Evolutionary conservation across 192 early-diverging fungal species (phyloP).

Genomic region (Coemansia sp.): DNA sequence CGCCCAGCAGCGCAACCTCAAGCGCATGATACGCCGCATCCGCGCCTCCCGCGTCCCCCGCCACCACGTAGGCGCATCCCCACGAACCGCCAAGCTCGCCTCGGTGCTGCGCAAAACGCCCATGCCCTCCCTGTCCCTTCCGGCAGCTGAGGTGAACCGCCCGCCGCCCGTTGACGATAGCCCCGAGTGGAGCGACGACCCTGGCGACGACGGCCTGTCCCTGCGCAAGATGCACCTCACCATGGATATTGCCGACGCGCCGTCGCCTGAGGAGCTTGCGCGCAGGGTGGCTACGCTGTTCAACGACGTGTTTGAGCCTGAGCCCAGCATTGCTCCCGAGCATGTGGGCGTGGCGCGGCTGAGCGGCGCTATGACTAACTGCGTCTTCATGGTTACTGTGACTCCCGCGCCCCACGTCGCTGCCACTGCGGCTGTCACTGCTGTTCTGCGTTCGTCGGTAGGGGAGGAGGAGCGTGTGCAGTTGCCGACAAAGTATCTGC

Average conservation of each 20-base stretch:
- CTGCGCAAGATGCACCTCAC: constrained; percentile 23
- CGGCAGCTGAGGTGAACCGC: constrained; percentile 6
- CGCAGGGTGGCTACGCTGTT: constrained; percentile 30
- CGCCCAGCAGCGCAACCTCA: constrained; percentile 43
- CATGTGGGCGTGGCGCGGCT: constrained; percentile 52
- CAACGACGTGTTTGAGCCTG: constrained; percentile 32
- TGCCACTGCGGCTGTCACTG: constrained; percentile 1
- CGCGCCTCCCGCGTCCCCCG: constrained; percentile 14
- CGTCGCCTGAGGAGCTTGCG: constrained; percentile 14
- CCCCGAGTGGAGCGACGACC: constrained; percentile 22
- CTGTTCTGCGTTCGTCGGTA: neutral
- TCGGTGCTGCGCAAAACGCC: neutral
- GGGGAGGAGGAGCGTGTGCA: neutral
- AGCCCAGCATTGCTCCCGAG: neutral
- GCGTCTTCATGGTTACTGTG: constrained; percentile 45
- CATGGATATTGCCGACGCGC: constrained; percentile 39
- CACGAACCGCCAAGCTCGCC: constrained; percentile 1
- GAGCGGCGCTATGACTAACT: constrained; percentile 76
- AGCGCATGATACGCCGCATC: constrained; percentile 43
- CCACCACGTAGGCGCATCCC: constrained; percentile 10
- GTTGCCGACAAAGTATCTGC: constrained; percentile 51
- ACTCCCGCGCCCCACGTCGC: constrained; percentile 22
- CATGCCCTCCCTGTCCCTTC: constrained; percentile 16
- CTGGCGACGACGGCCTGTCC: constrained; percentile 11
- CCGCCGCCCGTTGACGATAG: neutral